phyloP scores from a whole-genome alignment of 192 early-diverging fungal species.

The Jimgerdemannia flammicorona region DNA sequence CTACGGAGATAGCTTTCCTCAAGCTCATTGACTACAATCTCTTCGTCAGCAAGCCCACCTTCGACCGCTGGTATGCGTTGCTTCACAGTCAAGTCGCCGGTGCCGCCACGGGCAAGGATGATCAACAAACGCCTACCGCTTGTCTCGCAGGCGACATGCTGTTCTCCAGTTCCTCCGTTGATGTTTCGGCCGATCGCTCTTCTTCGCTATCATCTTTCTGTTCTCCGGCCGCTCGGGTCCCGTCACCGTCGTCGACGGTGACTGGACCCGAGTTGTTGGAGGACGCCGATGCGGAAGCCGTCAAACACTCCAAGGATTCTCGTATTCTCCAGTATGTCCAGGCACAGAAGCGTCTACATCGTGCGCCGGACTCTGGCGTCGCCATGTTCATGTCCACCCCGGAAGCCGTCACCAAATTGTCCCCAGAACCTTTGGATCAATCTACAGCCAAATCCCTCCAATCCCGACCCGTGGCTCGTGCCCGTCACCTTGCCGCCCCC shows the following conservation, averaged over 20 bases:
- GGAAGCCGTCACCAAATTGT: neutral
- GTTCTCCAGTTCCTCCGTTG: neutral
- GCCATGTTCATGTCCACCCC: neutral
- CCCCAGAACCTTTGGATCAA: neutral
- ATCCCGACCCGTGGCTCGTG: neutral
- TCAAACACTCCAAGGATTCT: neutral
- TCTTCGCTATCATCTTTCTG: neutral
- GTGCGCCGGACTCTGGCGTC: neutral
- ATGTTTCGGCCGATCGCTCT: neutral
- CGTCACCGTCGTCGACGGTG: neutral
- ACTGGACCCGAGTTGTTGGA: neutral
- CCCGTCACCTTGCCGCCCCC: neutral
- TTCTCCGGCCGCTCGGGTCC: neutral
- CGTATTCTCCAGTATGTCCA: neutral
- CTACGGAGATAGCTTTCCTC: slow-evolving; percentile 76
- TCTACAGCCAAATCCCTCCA: neutral
- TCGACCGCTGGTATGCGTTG: slow-evolving; percentile 23
- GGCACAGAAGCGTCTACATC: neutral
- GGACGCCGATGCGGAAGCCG: neutral
- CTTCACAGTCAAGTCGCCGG: slow-evolving; percentile 10
- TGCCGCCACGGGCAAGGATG: neutral
- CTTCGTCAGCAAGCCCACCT: slow-evolving; percentile 42
- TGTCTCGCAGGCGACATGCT: neutral
- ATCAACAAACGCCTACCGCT: neutral
- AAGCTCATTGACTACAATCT: slow-evolving; percentile 76